These are phyloP conservation scores for Chlorella variabilis DNA, from an alignment of 163 green algal species.

Conservation along the genomic window DNA sequence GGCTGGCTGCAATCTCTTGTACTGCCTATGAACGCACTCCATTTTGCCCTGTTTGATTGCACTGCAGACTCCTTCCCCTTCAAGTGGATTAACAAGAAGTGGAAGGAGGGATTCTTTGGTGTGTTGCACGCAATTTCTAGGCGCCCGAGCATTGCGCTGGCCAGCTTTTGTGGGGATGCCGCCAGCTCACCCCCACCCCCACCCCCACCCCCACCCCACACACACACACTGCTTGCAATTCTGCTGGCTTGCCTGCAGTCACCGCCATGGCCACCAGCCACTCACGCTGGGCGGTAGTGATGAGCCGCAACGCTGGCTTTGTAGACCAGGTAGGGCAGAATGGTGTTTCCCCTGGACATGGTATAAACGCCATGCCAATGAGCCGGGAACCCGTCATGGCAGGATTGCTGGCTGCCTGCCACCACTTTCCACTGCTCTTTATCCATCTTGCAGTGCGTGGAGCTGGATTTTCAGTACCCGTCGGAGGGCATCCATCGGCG, in stretches of 20 bases:
- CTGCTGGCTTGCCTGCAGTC: conserved; percentile 57
- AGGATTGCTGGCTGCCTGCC: neutral
- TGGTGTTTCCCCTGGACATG: too few species aligned
- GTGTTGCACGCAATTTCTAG: neutral
- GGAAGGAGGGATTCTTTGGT: conserved; percentile 98
- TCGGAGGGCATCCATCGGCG: conserved; percentile 98
- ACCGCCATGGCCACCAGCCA: conserved; percentile 95
- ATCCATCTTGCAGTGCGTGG: conserved; percentile 84
- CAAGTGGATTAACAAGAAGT: conserved; percentile 99
- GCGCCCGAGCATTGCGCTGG: too few species aligned
- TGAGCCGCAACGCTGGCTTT: conserved; percentile 96
- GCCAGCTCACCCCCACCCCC: too few species aligned
- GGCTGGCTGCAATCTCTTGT: too few species aligned
- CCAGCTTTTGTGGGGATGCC: too few species aligned
- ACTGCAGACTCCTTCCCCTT: conserved; percentile 98
- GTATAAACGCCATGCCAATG: too few species aligned
- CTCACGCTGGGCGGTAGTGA: conserved; percentile 98
- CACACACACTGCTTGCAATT: too few species aligned
- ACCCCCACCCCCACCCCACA: too few species aligned
- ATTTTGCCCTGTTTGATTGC: neutral
- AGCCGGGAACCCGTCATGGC: too few species aligned
- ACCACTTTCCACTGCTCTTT: neutral
- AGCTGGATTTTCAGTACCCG: conserved; percentile 99
- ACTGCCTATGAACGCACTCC: neutral
- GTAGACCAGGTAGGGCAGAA: conserved; percentile 79